A percentile compares a stretch with the other conserved stretches of the same genome.
phyloP scores from a whole-genome alignment of 2,329 filamentous ascomycete genomes.

The Clarireedia homoeocarpa region DNA sequence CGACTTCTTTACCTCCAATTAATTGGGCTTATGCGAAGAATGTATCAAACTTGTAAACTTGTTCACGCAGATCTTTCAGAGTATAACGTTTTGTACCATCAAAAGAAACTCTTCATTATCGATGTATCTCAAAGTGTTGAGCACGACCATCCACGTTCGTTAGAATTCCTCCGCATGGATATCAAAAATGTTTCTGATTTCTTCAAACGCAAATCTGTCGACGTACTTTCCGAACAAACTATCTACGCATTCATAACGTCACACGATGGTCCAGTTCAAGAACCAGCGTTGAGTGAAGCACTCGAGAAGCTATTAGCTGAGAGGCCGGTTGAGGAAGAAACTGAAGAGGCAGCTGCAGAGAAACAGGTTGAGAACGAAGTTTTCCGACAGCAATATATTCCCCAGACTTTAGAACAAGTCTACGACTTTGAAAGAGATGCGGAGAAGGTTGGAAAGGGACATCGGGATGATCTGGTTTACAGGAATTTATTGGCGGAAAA shows the following conservation, averaged over 20 bases:
- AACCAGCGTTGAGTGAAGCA: conserved; percentile 50
- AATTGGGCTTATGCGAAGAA: conserved; percentile 78
- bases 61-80: conserved; percentile 96
- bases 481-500: conserved; percentile 65
- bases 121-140: conserved; percentile 97
- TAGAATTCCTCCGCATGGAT: conserved; percentile 96
- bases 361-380: conserved; percentile 81
- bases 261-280: conserved; percentile 49
- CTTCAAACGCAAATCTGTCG: conserved; percentile 78
- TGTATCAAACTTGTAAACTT: conserved; percentile 87
- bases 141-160: conserved; percentile 84
- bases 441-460: conserved; percentile 64
- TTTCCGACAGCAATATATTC: conserved; percentile 93
- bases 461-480: conserved; percentile 75
- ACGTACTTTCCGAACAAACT: conserved; percentile 69
- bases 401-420: conserved; percentile 89
- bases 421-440: conserved; percentile 93
- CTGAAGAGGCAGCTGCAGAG: conserved; percentile 45
- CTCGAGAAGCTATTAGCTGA: conserved; percentile 61
- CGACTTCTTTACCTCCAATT: conserved; percentile 72
- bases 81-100: conserved; percentile 93
- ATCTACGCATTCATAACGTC: conserved; percentile 78
- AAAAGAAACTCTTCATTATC: conserved; percentile 79
- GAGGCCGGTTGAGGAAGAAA: conserved; percentile 45
- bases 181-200: conserved; percentile 96